Conservation (phyloP, 1,139 yeast genomes). For the Yamadazyma epiphylla region DNA sequence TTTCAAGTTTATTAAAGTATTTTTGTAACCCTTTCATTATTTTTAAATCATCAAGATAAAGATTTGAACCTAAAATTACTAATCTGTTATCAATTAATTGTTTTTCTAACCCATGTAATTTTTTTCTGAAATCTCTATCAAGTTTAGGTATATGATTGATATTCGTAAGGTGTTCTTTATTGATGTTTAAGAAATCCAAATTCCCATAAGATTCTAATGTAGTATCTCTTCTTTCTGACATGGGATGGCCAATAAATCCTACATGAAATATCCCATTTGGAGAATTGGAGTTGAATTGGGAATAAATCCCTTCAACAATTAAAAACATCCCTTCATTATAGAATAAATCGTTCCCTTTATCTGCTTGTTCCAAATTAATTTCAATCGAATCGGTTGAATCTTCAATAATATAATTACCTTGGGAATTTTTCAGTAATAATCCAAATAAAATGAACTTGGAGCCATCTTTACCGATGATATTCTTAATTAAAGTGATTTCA, state of each 20-base stretch:
- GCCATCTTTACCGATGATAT: conserved; percentile 81
- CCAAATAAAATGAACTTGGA: conserved; percentile 77
- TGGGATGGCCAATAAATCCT: conserved; percentile 80
- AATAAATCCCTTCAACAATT: conserved; percentile 80
- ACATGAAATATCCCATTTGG: conserved; percentile 62
- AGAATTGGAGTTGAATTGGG: conserved; percentile 50
- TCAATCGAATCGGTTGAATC: conserved; percentile 80
- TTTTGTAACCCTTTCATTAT: conserved; percentile 61
- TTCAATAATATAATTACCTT: conserved; percentile 72
- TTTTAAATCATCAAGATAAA: conserved; percentile 58
- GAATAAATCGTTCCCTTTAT: conserved; percentile 64
- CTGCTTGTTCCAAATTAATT: conserved; percentile 62
- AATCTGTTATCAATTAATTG: conserved; percentile 54
- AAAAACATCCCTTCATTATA: conserved; percentile 79
- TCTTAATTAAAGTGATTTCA: conserved; percentile 73
- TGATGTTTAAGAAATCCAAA: conserved; percentile 74
- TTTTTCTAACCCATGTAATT: conserved; percentile 54
- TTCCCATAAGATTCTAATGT: conserved; percentile 73
- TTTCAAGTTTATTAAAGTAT: conserved; percentile 49
- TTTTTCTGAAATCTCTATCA: conserved; percentile 54
- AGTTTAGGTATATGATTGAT: conserved; percentile 39
- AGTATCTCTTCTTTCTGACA: conserved; percentile 69
- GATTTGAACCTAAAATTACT: conserved; percentile 69
- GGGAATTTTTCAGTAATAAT: conserved; percentile 55
- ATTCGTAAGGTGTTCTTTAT: conserved; percentile 17